Conservation (phyloP, 495 filamentous ascomycete genomes). For the Neurospora sp. region DNA sequence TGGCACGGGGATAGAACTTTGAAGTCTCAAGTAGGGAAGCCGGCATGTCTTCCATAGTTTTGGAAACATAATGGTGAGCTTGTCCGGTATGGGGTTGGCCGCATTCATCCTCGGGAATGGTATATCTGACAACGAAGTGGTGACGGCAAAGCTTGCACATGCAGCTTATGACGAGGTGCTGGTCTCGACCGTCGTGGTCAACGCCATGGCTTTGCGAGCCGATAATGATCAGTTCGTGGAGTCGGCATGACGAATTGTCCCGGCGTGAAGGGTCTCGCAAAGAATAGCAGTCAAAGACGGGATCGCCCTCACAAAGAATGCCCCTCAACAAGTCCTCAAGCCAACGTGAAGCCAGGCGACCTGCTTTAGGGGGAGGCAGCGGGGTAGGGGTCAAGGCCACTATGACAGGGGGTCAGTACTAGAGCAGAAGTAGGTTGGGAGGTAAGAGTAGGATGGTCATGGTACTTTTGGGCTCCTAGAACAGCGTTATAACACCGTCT, state of each 20-base stretch:
- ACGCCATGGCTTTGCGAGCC: conserved; percentile 13
- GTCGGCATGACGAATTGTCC: background rate
- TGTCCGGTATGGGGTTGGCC: conserved; percentile 1
- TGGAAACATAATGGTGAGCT: background rate
- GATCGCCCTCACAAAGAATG: background rate
- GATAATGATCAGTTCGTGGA: conserved; percentile 17
- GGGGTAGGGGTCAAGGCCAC: background rate
- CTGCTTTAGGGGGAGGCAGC: conserved; percentile 1
- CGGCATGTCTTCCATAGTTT: background rate
- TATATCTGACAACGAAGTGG: conserved; percentile 19
- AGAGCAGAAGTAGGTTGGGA: background rate
- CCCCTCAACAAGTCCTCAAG: conserved; percentile 17
- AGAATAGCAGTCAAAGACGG: conserved; percentile 2
- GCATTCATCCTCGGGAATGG: conserved; percentile 1
- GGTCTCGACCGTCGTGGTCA: conserved; percentile 5
- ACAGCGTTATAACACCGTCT: background rate
- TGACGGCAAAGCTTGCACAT: conserved; percentile 24
- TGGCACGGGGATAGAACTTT: conserved; percentile 20
- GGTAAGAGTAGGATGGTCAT: background rate
- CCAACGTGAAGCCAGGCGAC: conserved; percentile 14
- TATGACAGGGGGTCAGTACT: background rate
- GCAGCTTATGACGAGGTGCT: conserved; percentile 9
- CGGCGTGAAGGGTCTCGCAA: conserved; percentile 7
- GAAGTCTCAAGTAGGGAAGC: background rate
- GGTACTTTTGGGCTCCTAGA: background rate